Evolutionary conservation across 1,139 yeast genomes (phyloP).

Genomic region (Blastobotrys buckinghamii): DNA sequence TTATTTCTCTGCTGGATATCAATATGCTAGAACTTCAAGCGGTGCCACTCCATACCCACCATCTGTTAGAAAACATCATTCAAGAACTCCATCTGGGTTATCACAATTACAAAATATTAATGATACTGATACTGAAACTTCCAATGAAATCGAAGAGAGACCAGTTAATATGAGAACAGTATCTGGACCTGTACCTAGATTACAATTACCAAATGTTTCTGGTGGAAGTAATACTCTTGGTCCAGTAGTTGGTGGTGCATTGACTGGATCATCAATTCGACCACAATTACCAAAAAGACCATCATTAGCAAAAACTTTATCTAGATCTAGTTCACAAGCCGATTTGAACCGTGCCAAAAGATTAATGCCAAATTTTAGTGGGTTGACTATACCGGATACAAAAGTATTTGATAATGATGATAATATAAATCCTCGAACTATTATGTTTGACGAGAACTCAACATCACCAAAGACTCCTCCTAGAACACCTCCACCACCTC

Average conservation of each 20-base stretch:
- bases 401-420: slow-evolving; percentile 65
- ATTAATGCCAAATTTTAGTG: slow-evolving; percentile 60
- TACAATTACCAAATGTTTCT: not conserved
- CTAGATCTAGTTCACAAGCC: slow-evolving; percentile 14
- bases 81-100: slow-evolving; percentile 3
- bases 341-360: slow-evolving; percentile 20
- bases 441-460: slow-evolving; percentile 39
- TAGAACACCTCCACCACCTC: not conserved
- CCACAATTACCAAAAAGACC: slow-evolving; percentile 12
- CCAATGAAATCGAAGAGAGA: not conserved
- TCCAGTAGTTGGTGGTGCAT: not conserved
- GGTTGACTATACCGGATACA: slow-evolving; percentile 72
- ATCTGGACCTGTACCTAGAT: slow-evolving; percentile 5
- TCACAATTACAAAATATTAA: not conserved
- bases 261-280: slow-evolving; percentile 3
- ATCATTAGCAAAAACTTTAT: slow-evolving; percentile 18
- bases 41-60: slow-evolving; percentile 11
- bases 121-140: not conserved
- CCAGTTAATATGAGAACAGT: slow-evolving; percentile 5
- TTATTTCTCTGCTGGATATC: slow-evolving; percentile 10
- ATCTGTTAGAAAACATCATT: not conserved
- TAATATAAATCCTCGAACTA: slow-evolving; percentile 39
- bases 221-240: not conserved
- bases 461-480: not conserved
- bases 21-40: slow-evolving; percentile 8